These are phyloP conservation scores for Pseudofabraea citricarpa DNA, from an alignment of 2,329 filamentous ascomycete genomes.

Conservation along the genomic window DNA sequence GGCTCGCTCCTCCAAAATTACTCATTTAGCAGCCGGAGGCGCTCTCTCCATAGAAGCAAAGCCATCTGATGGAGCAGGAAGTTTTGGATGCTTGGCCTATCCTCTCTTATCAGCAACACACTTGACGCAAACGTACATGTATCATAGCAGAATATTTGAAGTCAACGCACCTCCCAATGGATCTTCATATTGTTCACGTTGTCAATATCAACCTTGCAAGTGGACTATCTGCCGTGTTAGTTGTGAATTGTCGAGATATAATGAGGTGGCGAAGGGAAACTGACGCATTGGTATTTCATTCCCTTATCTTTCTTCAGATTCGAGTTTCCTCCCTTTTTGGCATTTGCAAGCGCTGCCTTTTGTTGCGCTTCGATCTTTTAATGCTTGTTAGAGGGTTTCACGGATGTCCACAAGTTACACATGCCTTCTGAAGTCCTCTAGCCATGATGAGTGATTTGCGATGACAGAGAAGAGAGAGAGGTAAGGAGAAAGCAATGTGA, in stretches of 20 bases:
- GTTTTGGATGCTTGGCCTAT: conserved; percentile 3
- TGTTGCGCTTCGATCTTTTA: conserved; percentile 2
- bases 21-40: background rate
- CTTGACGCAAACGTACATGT: background rate
- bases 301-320: conserved; percentile 1
- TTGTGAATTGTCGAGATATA: background rate
- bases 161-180: conserved; percentile 1
- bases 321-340: conserved; percentile 1
- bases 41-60: background rate
- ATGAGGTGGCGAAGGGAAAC: background rate
- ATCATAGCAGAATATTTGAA: background rate
- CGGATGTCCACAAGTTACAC: background rate
- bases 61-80: background rate
- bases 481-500: too few relatives aligned
- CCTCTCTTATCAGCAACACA: background rate
- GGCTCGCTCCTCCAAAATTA: background rate
- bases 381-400: background rate
- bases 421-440: conserved; percentile 1
- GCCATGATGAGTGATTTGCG: background rate
- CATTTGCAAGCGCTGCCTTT: background rate
- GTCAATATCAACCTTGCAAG: background rate
- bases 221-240: background rate
- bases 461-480: background rate
- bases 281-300: conserved; percentile 1
- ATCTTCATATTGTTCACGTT: conserved; percentile 1